Conservation (phyloP, 768 basidiomycete species). For the Phylloporus sp. region DNA sequence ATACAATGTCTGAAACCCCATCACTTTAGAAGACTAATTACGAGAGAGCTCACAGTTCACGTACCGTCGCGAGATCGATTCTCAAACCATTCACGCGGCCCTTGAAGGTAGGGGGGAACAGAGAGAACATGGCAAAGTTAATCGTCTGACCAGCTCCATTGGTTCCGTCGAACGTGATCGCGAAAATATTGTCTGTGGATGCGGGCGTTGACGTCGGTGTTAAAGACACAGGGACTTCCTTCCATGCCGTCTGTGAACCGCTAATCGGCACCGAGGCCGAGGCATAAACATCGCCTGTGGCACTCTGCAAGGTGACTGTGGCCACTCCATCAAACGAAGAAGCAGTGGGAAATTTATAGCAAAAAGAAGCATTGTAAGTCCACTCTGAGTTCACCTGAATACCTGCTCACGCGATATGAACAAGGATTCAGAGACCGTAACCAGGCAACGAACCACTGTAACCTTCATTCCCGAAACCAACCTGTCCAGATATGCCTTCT, state of each 20-base stretch:
- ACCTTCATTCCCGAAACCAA: conserved; percentile 58
- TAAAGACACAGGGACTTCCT: conserved; percentile 41
- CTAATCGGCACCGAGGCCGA: conserved; percentile 34
- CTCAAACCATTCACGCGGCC: conserved; percentile 56
- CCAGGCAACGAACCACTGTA: conserved; percentile 45
- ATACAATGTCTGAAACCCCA: too few species aligned
- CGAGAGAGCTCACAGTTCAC: not conserved
- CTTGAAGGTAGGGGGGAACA: conserved; percentile 68
- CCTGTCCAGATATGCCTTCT: conserved; percentile 32
- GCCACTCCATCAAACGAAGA: conserved; percentile 39
- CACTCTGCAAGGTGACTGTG: conserved; percentile 43
- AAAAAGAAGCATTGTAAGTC: conserved; percentile 59
- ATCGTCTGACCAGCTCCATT: conserved; percentile 40
- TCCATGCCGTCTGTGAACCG: conserved; percentile 47
- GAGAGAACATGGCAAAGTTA: conserved; percentile 54
- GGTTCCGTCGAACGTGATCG: conserved; percentile 45
- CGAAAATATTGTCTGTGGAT: conserved; percentile 47
- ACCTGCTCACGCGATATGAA: too few species aligned
- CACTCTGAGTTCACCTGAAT: conserved; percentile 50
- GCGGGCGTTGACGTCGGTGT: conserved; percentile 38
- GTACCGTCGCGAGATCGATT: conserved; percentile 52
- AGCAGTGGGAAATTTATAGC: conserved; percentile 46
- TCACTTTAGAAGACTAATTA: conserved; percentile 28
- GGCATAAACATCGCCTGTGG: conserved; percentile 40
- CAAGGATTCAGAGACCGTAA: not conserved